Evolutionary conservation across 306 rosid species (phyloP).

Genomic region (Argentina anserina): DNA sequence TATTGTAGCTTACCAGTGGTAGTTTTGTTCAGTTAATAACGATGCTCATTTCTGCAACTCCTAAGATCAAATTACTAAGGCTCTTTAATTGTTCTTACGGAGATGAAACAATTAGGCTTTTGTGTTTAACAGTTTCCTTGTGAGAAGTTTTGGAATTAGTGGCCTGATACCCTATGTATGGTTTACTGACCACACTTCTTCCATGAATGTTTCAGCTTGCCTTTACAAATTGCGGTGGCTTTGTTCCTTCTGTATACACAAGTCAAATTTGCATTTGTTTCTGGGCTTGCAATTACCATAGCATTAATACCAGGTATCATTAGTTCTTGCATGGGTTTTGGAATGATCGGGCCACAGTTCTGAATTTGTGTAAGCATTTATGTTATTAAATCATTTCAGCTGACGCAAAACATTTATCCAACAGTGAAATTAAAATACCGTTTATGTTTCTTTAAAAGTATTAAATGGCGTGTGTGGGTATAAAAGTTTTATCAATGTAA

Average conservation of each 20-base stretch:
- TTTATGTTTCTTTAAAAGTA: neutral
- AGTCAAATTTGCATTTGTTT: conserved; percentile 89
- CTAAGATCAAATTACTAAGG: neutral
- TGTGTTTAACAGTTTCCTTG: neutral
- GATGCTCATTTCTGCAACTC: neutral
- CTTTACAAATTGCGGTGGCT: conserved; percentile 93
- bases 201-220: conserved; percentile 69
- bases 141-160: neutral
- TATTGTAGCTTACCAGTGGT: neutral
- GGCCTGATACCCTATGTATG: conserved; percentile 2
- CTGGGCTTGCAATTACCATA: conserved; percentile 85
- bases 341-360: neutral
- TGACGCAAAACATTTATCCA: neutral
- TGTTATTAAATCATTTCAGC: neutral
- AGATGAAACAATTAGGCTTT: neutral
- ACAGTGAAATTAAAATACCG: neutral
- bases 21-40: neutral
- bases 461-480: neutral
- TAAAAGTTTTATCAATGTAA: neutral
- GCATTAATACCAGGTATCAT: conserved; percentile 79
- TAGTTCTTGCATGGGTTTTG: neutral
- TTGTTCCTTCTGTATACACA: conserved; percentile 79
- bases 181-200: conserved; percentile 18
- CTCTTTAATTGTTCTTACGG: neutral
- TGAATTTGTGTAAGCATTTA: neutral